Conservation (phyloP, 75 land plant genomes). For the Pinus taeda region DNA sequence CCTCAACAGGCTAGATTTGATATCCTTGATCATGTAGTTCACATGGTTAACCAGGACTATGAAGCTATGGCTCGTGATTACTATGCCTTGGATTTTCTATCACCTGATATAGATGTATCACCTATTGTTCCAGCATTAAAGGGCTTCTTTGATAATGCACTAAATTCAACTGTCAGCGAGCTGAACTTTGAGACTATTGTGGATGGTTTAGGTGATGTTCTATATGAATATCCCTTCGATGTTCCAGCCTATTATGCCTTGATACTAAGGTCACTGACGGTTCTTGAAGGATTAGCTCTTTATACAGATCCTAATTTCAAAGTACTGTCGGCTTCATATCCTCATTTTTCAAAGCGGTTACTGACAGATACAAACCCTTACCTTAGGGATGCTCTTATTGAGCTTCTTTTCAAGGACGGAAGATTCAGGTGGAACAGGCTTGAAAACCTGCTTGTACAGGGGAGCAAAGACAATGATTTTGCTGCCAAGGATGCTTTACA, state of each 20-base stretch:
- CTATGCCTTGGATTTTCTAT: no score
- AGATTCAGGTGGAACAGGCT: constrained; percentile 98
- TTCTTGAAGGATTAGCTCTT: constrained; percentile 94
- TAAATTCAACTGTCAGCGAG: constrained; percentile 94
- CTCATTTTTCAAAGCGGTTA: constrained; percentile 97
- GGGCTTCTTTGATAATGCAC: constrained; percentile 88
- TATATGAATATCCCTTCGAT: constrained; percentile 93
- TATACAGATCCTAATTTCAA: constrained; percentile 97
- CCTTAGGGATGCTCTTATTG: constrained; percentile 94
- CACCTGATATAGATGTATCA: no score
- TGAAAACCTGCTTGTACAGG: constrained; percentile 94
- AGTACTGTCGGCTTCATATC: constrained; percentile 96
- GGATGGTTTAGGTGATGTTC: constrained; percentile 95
- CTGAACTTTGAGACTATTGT: constrained; percentile 96
- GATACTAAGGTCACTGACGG: constrained; percentile 93
- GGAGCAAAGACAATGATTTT: constrained; percentile 84
- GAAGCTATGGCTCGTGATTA: no score
- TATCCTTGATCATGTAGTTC: no score
- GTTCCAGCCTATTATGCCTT: constrained; percentile 98
- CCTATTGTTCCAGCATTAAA: constrained; percentile 86
- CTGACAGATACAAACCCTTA: constrained; percentile 97
- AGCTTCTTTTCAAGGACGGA: constrained; percentile 95
- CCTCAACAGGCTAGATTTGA: no score
- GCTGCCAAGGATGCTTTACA: constrained; percentile 91
- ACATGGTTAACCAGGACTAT: no score